Evolutionary conservation across 345 rosid species (phyloP), one percentile per base, ranked within the genome.

Genomic region (Isatis tinctoria): DNA sequence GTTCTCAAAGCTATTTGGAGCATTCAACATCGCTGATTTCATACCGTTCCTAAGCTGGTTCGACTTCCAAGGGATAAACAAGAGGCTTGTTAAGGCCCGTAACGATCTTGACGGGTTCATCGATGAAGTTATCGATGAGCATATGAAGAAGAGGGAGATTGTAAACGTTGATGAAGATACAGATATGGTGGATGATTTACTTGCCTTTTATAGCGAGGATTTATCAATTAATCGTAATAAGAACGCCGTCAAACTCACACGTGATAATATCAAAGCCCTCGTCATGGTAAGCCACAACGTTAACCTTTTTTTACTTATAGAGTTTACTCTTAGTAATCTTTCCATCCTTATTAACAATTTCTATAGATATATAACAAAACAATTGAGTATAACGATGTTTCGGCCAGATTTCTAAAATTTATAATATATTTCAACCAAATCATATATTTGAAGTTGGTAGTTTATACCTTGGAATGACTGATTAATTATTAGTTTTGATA

Each of bases 1-100:
- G 77, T 94, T 94, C 58, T 94, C 98, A 1, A 89, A 88, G 86
- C 88, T 94, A 6, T 94, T 94, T 44, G 98, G 98, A 5, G 97
- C 97, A 6, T 94, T 94, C 49, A 94, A 94, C 62, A 76, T 94
- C 8, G 92, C 96, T 0, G 98, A 94, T 75, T 91, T 90, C 62
- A 78, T 94, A 20, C 97, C 96, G 12, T 81, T 70, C 71, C 81
- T 94, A n/a, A 78, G 80, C 3, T 80, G 93, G 89, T 65, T 84
- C 3, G 98, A 87, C 60, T 85, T 88, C 0, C 90, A 89, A 28
- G 96, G 97, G n/a, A 82, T 91, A 41, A 83, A 74, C 65, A 24
- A 39, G 4, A 78, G 98, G 64, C 83, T 90, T 0, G 78, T 43
- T 9, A 83, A 84, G 67, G 98, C 98, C 30, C 92, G 98, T 13